Evolutionary conservation across 208 protist genomes (phyloP).

Genomic region (Leishmania aethiopica): DNA sequence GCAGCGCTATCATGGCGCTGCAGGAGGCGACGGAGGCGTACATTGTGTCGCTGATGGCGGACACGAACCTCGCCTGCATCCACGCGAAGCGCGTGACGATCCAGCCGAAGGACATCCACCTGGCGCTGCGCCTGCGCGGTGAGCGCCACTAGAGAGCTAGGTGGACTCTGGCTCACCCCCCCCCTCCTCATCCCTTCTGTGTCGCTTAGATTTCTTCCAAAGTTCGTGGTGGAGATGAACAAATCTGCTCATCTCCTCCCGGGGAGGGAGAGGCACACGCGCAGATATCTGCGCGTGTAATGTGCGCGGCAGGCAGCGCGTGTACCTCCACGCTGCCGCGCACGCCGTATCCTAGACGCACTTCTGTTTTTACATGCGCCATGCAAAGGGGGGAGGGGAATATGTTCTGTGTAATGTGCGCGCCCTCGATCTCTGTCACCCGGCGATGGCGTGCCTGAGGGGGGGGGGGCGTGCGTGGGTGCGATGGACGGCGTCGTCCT

Average conservation of each 20-base stretch:
- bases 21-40: slow-evolving; percentile 94
- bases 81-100: slow-evolving; percentile 90
- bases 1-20: slow-evolving; percentile 76
- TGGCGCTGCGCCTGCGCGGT: slow-evolving; percentile 62
- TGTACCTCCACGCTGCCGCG: neutral
- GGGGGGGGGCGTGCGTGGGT: neutral
- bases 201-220: no score
- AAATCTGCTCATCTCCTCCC: no score
- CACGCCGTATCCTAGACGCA: slow-evolving; percentile 14
- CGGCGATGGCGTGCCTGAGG: neutral
- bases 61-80: slow-evolving; percentile 90
- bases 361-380: slow-evolving; percentile 3
- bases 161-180: neutral
- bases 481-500: neutral
- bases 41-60: slow-evolving; percentile 92
- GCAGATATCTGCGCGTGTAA: no score
- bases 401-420: no score
- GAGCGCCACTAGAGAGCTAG: slow-evolving; percentile 47
- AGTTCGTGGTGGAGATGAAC: no score
- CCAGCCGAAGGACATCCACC: slow-evolving; percentile 78
- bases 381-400: no score
- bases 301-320: no score
- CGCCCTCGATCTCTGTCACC: neutral
- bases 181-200: no score
- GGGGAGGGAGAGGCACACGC: no score